Conservation (phyloP, 2,329 filamentous ascomycete species). For the Exophiala alcalophila region DNA sequence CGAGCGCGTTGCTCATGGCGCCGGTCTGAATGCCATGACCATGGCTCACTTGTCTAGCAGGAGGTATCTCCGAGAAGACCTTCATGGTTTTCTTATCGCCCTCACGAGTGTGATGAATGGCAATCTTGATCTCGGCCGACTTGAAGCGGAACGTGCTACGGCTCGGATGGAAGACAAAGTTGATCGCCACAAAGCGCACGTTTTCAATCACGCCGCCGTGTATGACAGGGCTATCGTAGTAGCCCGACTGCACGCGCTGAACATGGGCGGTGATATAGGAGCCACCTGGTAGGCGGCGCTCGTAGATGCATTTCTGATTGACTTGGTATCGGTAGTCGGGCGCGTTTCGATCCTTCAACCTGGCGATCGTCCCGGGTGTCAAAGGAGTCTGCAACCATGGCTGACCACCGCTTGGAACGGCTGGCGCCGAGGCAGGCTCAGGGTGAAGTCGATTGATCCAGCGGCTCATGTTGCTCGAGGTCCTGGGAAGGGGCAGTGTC, state of each 20-base stretch:
- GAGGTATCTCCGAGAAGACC: conserved; percentile 1
- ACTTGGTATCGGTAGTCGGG: conserved; percentile 38
- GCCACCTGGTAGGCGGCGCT: conserved; percentile 47
- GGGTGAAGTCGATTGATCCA: conserved; percentile 8
- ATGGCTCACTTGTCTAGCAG: conserved; percentile 9
- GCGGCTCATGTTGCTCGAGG: conserved; percentile 9
- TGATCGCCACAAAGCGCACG: conserved; percentile 50
- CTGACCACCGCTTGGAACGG: background rate
- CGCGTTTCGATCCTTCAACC: conserved; percentile 36
- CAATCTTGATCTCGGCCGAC: conserved; percentile 45
- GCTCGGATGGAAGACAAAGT: conserved; percentile 51
- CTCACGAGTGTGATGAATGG: conserved; percentile 33
- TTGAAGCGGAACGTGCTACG: conserved; percentile 48
- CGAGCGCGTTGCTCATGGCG: conserved; percentile 3
- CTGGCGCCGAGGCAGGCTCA: conserved; percentile 13
- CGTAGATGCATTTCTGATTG: conserved; percentile 48
- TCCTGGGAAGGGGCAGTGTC: no score
- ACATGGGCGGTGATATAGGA: conserved; percentile 51
- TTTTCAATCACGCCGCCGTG: conserved; percentile 43
- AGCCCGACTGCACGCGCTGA: conserved; percentile 50
- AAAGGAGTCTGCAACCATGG: conserved; percentile 9
- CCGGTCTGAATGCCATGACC: conserved; percentile 16
- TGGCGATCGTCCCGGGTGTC: conserved; percentile 6
- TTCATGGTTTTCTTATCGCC: conserved; percentile 5
- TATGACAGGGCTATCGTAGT: conserved; percentile 43